phyloP scores from a whole-genome alignment of 1,139 yeast species.

The Meyerozyma smithsonii region DNA sequence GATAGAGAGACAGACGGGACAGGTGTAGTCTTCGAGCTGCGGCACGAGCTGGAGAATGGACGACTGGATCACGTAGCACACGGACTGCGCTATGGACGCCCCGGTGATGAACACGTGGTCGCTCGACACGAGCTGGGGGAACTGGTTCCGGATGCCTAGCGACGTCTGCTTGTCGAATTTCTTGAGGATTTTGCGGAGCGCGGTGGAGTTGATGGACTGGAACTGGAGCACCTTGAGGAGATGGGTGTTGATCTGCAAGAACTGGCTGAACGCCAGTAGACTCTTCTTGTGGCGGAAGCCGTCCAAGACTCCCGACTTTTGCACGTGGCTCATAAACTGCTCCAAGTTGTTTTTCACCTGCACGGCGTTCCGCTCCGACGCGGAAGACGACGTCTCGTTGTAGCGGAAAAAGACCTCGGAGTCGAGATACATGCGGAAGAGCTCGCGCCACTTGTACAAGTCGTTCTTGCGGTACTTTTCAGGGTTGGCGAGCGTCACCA shows the following conservation, averaged over 20 bases:
- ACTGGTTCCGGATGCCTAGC: slow-evolving; percentile 42
- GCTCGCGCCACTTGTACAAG: slow-evolving; percentile 66
- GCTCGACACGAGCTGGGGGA: slow-evolving; percentile 42
- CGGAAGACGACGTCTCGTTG: slow-evolving; percentile 37
- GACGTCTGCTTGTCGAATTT: slow-evolving; percentile 73
- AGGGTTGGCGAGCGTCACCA: slow-evolving; percentile 39
- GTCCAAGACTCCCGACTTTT: slow-evolving; percentile 34
- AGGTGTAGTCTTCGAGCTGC: slow-evolving; percentile 67
- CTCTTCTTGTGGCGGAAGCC: slow-evolving; percentile 49
- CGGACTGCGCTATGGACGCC: slow-evolving; percentile 48
- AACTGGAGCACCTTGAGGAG: slow-evolving; percentile 56
- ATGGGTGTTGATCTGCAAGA: slow-evolving; percentile 49
- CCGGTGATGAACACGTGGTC: slow-evolving; percentile 45
- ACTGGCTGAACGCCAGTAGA: slow-evolving; percentile 42
- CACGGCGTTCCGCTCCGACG: slow-evolving; percentile 36
- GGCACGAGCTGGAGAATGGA: slow-evolving; percentile 57
- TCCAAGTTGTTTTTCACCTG: slow-evolving; percentile 38
- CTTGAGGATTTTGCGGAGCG: slow-evolving; percentile 63
- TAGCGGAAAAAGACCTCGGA: slow-evolving; percentile 61
- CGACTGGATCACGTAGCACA: slow-evolving; percentile 53
- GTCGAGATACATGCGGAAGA: slow-evolving; percentile 61
- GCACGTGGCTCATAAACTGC: slow-evolving; percentile 41
- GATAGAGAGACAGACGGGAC: slow-evolving; percentile 67
- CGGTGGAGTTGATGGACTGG: slow-evolving; percentile 58
- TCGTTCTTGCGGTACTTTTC: slow-evolving; percentile 41